A percentile compares a stretch with the other conserved stretches of the same genome.
Conservation (phyloP, 805 yeast genomes). For the Blastobotrys muscicola region DNA sequence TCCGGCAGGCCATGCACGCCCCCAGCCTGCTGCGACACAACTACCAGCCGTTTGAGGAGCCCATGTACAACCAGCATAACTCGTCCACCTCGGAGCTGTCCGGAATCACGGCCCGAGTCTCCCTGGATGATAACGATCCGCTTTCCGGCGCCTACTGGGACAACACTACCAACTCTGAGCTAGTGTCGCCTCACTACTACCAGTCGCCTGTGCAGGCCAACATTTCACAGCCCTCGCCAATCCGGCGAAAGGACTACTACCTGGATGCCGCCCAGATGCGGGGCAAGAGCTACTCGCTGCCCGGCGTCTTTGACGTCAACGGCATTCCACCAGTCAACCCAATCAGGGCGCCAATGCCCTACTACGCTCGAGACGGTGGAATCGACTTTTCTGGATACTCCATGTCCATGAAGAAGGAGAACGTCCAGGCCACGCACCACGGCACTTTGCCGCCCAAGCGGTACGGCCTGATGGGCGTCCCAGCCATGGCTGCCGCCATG, state of each 20-base stretch:
- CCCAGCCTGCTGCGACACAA: constrained; percentile 1
- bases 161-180: constrained; percentile 13
- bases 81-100: background rate
- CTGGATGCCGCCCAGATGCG: constrained; percentile 6
- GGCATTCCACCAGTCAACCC: background rate
- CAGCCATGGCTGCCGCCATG: background rate
- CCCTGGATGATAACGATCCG: constrained; percentile 1
- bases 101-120: constrained; percentile 1
- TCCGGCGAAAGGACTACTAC: constrained; percentile 1
- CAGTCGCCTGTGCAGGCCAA: constrained; percentile 2
- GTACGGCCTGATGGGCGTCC: too few relatives aligned
- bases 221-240: constrained; percentile 3
- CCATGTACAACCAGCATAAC: constrained; percentile 1
- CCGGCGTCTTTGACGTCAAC: constrained; percentile 10
- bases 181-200: constrained; percentile 14
- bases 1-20: constrained; percentile 2
- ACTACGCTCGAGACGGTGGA: constrained; percentile 5
- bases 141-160: constrained; percentile 14
- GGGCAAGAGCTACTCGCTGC: constrained; percentile 15
- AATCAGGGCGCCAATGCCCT: constrained; percentile 2
- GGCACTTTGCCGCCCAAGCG: constrained; percentile 1
- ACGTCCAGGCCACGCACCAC: constrained; percentile 1
- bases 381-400: constrained; percentile 16
- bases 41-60: background rate
- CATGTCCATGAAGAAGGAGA: constrained; percentile 7